Base-by-base conservation (phyloP, 176 grass and related monocot species). In the Lolium perenne region DNA sequence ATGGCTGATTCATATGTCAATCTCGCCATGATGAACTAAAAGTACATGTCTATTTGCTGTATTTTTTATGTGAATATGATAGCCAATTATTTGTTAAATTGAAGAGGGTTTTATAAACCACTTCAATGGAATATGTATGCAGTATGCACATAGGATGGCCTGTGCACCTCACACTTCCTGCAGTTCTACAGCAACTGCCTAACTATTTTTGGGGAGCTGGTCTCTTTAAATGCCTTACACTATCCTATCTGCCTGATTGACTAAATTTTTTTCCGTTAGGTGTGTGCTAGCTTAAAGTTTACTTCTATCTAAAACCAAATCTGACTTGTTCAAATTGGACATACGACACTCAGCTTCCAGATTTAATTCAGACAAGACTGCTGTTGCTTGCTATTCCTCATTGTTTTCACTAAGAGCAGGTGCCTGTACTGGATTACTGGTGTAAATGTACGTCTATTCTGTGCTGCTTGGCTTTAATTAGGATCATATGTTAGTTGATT, bases 401-500 rank as follows among this genome's bases (percentile, higher is more conserved):
- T 38, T 74, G 53, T 74, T 66, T 20, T 79, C 15, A 26, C 50
- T 78, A 74, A 67, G 50, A 65, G 49, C 26, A 50, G 49, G 4
- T 25, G 38, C 58, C 84, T 78, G 68, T 79, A 73, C 49, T 80
- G 22, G 63, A 64, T 10, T 26, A 43, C 59, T 64, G 21, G 11
- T 73, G 62, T 77, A 90, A 62, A 68, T 43, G 62, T 51, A 16
- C n/a, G 45, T 3, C 35, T 54, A 46, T 64, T 82, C 10, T 63
- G 7, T 1, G 26, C 58, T 65, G 55, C 54, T 78, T 13, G 10
- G 53, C 77, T 84, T 91, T 84, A 91, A 84, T 76, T 91, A 84
- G 48, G 81, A 76, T 57, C 25, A 47, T 87, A 80, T 84, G 69
- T 45, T 84, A 77, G 76, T 54, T 84, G 76, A 84, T 81, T 81